Evolutionary conservation across 2,329 filamentous ascomycete genomes (phyloP).

Genomic region (Fusarium clavum): DNA sequence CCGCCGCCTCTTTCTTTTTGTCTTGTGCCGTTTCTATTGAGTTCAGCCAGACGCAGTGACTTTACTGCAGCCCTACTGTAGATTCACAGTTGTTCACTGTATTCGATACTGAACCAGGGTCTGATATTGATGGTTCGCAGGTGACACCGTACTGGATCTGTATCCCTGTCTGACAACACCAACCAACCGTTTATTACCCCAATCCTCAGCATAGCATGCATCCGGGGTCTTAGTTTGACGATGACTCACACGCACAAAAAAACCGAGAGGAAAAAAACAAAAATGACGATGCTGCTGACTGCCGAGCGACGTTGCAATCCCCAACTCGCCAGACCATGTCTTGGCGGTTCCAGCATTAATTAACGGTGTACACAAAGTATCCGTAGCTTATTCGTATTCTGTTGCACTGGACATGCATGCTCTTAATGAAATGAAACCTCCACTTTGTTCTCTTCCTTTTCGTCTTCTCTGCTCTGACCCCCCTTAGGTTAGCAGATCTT

Average conservation of each 20-base stretch:
- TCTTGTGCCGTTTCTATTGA: constrained; percentile 9
- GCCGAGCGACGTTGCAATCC: constrained; percentile 36
- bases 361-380: constrained; percentile 17
- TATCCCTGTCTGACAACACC: constrained; percentile 42
- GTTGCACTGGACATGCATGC: constrained; percentile 16
- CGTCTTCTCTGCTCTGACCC: not conserved
- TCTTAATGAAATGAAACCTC: constrained; percentile 40
- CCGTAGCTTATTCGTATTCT: constrained; percentile 37
- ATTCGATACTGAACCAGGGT: constrained; percentile 9
- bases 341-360: constrained; percentile 34
- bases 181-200: constrained; percentile 2
- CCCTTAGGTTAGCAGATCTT: constrained; percentile 29
- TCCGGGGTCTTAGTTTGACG: constrained; percentile 28
- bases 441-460: constrained; percentile 17
- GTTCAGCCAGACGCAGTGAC: not conserved
- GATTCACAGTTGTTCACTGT: constrained; percentile 8
- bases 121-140: constrained; percentile 35
- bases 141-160: constrained; percentile 31
- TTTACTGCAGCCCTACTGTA: constrained; percentile 29
- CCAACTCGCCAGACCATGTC: constrained; percentile 34
- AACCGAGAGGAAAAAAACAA: not conserved
- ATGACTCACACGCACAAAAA: constrained; percentile 41
- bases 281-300: constrained; percentile 19
- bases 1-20: constrained; percentile 28
- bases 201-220: constrained; percentile 6